Evolutionary conservation across 805 yeast species (phyloP), one percentile per base, ranked within the genome.

Genomic region (Candida sanyiensis): DNA sequence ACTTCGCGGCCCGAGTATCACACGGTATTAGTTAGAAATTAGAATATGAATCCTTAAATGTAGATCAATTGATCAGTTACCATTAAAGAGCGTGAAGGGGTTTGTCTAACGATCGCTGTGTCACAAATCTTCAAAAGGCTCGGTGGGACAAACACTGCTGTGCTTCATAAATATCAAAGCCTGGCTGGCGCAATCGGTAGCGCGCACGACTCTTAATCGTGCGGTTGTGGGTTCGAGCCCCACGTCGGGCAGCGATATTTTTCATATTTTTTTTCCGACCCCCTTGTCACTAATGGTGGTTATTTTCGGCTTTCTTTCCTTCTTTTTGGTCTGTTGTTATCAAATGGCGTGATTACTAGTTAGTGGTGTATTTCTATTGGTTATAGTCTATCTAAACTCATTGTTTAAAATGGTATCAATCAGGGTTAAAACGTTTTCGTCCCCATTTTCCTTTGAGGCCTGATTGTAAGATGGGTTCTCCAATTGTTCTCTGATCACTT

Each of bases 401-500:
- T 46, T 38, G 12, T 33, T 41, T 9, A 53, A 23, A 12, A 53
- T 31, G 5, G 30, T 25, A 22, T 70, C 77, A 12, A 72, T 72
- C 7, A 67, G 47, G 1, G 45, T 41, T 27, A 73, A 42, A 17
- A 71, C 61, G 33, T 62, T 61, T 63, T 7, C 67, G 63, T 18
- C 35, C 30, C 15, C 43, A 29, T 10, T 47, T 34, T 10, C 46
- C 40, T 16, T 45, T 48, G 6, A 41, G 38, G 22, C 41, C 38
- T 6, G 47, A 24, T 7, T 51, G 37, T 62, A 66, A 3, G 56
- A 49, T 2, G 84, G 83, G 24, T 60, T 61, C 16, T 68, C 76
- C 32, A 89, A 64, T 47, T 77, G 77, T 17, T 68, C 70, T 30
- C 74, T 81, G 39, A 90, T 73, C 0, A 83, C 75, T 15, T 69